phyloP scores from a whole-genome alignment of 108 stramenopile genomes.

The Cyclotella sp. region DNA sequence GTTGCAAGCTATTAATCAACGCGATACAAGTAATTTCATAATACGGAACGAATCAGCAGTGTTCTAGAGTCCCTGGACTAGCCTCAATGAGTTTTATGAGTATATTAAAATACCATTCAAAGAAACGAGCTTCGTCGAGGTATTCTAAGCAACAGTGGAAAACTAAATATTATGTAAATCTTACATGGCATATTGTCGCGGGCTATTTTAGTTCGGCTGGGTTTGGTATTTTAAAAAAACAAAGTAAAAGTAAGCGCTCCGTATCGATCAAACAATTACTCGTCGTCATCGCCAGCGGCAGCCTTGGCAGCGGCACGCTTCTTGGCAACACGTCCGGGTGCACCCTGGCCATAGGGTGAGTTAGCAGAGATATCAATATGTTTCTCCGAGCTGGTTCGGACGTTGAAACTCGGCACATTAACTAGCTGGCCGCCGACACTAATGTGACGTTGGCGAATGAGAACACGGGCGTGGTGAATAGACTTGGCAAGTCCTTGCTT shows the following conservation, averaged over 20 bases:
- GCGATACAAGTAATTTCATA: too few relatives aligned
- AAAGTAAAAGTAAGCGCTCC: slow-evolving; percentile 17
- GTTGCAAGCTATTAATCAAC: too few relatives aligned
- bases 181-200: not conserved
- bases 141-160: not conserved
- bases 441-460: slow-evolving; percentile 99
- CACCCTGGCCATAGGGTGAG: slow-evolving; percentile 97
- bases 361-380: slow-evolving; percentile 98
- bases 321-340: slow-evolving; percentile 97
- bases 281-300: slow-evolving; percentile 92
- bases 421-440: slow-evolving; percentile 98
- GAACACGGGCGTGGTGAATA: slow-evolving; percentile 99
- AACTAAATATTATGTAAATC: not conserved
- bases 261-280: slow-evolving; percentile 47
- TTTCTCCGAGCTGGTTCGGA: slow-evolving; percentile 96
- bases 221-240: not conserved
- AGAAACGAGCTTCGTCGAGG: too few relatives aligned
- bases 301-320: slow-evolving; percentile 95
- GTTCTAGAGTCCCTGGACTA: too few relatives aligned
- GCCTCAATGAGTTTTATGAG: too few relatives aligned
- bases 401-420: slow-evolving; percentile 98
- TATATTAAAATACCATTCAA: too few relatives aligned
- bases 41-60: too few relatives aligned
- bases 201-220: slow-evolving; percentile 4
- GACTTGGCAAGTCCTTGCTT: slow-evolving; percentile 99